A percentile compares a stretch with the other conserved stretches of the same genome.
Conservation (phyloP, 208 protist species). For the Crithidia expoeki region DNA sequence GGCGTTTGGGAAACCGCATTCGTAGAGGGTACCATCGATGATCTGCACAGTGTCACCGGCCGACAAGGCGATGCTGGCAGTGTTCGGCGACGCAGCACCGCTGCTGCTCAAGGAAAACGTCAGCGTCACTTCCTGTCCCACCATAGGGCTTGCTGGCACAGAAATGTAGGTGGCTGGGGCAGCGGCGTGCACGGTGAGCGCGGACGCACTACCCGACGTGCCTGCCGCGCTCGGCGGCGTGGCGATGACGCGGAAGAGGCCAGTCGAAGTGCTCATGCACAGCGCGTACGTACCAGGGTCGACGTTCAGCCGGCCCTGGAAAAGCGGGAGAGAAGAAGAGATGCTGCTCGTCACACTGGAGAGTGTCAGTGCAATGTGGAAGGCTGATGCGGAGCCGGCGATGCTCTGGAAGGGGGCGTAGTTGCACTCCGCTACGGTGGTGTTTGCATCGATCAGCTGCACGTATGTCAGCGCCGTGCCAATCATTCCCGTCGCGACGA, state of each 20-base stretch:
- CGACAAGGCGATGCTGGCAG: slow-evolving; percentile 13
- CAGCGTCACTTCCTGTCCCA: slow-evolving; percentile 58
- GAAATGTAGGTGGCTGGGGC: slow-evolving; percentile 52
- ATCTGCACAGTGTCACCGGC: slow-evolving; percentile 62
- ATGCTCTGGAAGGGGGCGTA: slow-evolving; percentile 65
- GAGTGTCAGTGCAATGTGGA: slow-evolving; percentile 29
- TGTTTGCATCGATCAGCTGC: slow-evolving; percentile 49
- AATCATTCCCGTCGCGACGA: slow-evolving; percentile 27
- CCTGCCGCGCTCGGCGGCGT: slow-evolving; percentile 25
- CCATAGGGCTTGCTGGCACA: slow-evolving; percentile 47
- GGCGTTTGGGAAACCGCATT: slow-evolving; percentile 79
- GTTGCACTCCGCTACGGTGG: slow-evolving; percentile 72
- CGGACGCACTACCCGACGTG: slow-evolving; percentile 7
- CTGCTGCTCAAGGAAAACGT: slow-evolving; percentile 39
- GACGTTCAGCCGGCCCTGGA: slow-evolving; percentile 52
- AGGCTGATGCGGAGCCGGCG: slow-evolving; percentile 30
- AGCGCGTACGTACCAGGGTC: slow-evolving; percentile 55
- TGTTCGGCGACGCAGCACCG: slow-evolving; percentile 3
- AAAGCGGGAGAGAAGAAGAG: slow-evolving; percentile 12
- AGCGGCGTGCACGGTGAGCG: slow-evolving; percentile 36
- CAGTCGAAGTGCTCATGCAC: slow-evolving; percentile 61
- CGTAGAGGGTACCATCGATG: slow-evolving; percentile 74
- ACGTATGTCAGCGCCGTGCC: slow-evolving; percentile 28
- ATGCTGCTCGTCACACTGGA: slow-evolving; percentile 20
- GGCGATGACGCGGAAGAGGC: slow-evolving; percentile 64